A percentile compares a stretch with the other conserved stretches of the same genome.
Evolutionary conservation across 106 monocot genomes (phyloP).

Genomic region (Triglochin maritima): DNA sequence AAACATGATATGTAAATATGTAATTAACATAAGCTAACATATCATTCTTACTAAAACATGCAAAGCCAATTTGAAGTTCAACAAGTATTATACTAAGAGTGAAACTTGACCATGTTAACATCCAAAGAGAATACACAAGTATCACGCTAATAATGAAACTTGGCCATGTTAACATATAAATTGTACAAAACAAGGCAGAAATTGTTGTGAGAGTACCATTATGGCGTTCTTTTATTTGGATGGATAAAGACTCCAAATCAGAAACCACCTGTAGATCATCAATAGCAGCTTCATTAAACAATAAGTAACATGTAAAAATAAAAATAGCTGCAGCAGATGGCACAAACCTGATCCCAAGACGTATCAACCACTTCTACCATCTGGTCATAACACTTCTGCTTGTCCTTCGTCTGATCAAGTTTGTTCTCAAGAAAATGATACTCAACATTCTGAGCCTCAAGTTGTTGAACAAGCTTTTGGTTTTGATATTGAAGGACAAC

Average conservation of each 20-base stretch:
- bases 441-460: conserved; percentile 83
- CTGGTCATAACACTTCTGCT: conserved; percentile 41
- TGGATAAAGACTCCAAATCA: conserved; percentile 43
- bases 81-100: background rate
- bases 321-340: background rate
- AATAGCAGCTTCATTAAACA: background rate
- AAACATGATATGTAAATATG: too few relatives aligned
- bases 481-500: conserved; percentile 90
- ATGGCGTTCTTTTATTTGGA: conserved; percentile 17
- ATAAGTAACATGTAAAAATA: background rate
- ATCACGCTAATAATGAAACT: too few relatives aligned
- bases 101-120: background rate
- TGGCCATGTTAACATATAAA: too few relatives aligned
- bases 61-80: too few relatives aligned
- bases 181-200: too few relatives aligned
- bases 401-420: conserved; percentile 50
- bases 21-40: too few relatives aligned
- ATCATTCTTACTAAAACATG: too few relatives aligned
- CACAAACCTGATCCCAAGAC: conserved; percentile 58
- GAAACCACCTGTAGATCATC: conserved; percentile 36
- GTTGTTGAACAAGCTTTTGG: conserved; percentile 84
- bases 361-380: conserved; percentile 38
- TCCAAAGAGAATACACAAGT: background rate
- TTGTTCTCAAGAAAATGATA: conserved; percentile 56
- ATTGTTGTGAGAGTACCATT: conserved; percentile 1